Evolutionary conservation across 1,284 basidiomycete genomes (phyloP).

Genomic region (Rhodofomes roseus): DNA sequence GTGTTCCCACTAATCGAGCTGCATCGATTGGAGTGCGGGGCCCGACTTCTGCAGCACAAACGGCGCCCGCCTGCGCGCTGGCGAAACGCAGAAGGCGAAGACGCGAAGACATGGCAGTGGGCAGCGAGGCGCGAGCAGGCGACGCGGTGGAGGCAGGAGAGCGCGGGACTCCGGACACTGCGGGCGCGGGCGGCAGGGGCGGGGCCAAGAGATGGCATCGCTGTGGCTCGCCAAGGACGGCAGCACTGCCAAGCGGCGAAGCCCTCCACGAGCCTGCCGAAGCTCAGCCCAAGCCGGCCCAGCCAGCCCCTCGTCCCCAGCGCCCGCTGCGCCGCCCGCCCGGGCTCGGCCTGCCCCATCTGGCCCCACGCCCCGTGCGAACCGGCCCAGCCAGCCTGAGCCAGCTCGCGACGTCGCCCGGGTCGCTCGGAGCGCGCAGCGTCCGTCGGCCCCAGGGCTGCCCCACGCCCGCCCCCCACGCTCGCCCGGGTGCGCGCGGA

Average conservation of each 20-base stretch:
- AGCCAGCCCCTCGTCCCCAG: background rate
- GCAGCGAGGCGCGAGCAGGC: background rate
- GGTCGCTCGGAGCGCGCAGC: constrained; percentile 7
- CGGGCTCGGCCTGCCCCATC: background rate
- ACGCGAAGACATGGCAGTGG: background rate
- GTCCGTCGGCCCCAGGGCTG: background rate
- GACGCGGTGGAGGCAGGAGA: background rate
- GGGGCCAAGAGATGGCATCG: constrained; percentile 1
- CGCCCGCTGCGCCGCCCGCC: background rate
- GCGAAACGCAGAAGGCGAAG: background rate
- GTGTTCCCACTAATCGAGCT: background rate
- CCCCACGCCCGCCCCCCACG: background rate
- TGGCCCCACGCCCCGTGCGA: background rate
- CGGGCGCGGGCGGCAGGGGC: background rate
- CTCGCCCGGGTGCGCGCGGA: constrained; percentile 3
- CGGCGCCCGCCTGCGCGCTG: background rate
- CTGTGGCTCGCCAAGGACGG: background rate
- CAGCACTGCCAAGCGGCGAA: background rate
- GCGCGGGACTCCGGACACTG: constrained; percentile 1
- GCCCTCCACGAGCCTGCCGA: background rate
- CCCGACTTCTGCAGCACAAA: background rate
- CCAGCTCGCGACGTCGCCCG: constrained; percentile 3
- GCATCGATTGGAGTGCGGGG: background rate
- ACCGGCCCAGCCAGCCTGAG: background rate
- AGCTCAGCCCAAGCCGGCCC: background rate